Evolutionary conservation across 2,329 filamentous ascomycete species (phyloP).

Genomic region (Fusarium concolor): DNA sequence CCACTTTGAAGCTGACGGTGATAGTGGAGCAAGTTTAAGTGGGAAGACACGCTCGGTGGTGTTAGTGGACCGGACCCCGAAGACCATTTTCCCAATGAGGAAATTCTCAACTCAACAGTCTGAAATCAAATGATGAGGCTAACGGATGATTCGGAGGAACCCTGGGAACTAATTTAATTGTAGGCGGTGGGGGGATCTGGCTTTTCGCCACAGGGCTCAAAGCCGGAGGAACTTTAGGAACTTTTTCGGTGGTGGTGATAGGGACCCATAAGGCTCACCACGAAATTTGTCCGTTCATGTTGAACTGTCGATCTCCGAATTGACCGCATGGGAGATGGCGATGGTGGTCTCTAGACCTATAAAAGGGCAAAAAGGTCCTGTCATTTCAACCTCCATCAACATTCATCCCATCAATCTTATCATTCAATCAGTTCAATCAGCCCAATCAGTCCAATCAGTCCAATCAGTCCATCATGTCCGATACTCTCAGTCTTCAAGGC

Average conservation of each 20-base stretch:
- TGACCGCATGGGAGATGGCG: background rate
- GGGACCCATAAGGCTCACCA: no score
- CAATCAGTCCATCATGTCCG: slow-evolving; percentile 19
- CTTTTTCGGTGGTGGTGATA: background rate
- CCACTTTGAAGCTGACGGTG: background rate
- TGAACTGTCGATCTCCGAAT: background rate
- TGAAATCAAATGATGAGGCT: background rate
- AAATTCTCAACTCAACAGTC: slow-evolving; percentile 6
- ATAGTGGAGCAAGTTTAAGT: background rate
- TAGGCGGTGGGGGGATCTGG: no score
- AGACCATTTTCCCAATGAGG: slow-evolving; percentile 24
- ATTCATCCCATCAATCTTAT: background rate
- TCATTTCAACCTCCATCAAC: fast-evolving
- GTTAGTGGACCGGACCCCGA: background rate
- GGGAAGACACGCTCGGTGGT: no score
- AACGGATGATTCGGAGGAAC: background rate
- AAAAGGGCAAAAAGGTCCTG: background rate
- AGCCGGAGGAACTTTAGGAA: background rate
- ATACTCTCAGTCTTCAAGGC: slow-evolving; percentile 53
- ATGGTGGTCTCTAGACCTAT: background rate
- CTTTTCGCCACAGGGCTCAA: no score
- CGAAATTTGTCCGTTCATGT: fast-evolving
- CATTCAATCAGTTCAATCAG: background rate
- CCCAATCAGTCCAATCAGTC: no score
- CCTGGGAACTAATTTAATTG: no score